Conservation (phyloP, 108 stramenopile species). For the Nitzschia sp. region DNA sequence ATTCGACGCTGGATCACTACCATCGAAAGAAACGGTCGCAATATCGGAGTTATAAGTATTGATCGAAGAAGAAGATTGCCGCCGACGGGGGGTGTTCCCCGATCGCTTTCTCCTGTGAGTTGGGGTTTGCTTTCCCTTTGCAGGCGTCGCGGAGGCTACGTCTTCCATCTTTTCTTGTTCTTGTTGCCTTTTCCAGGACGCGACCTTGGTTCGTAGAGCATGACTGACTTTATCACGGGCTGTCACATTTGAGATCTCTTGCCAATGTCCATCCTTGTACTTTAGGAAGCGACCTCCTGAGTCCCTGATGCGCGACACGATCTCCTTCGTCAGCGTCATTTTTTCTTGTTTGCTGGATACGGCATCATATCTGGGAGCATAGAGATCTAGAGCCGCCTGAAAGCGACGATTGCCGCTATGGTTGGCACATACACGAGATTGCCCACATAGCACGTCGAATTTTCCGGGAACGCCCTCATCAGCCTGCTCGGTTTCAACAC, state of each 20-base stretch:
- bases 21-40: conserved; percentile 23
- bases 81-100: neutral
- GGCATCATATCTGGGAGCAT: conserved; percentile 21
- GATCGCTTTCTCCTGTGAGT: neutral
- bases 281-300: conserved; percentile 42
- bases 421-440: conserved; percentile 38
- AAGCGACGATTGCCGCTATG: conserved; percentile 39
- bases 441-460: conserved; percentile 44
- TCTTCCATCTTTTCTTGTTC: neutral
- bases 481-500: neutral
- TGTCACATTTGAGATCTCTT: conserved; percentile 44
- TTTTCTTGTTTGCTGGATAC: conserved; percentile 47
- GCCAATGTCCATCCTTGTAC: conserved; percentile 39
- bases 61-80: conserved; percentile 1
- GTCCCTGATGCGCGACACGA: conserved; percentile 25
- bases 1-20: conserved; percentile 12
- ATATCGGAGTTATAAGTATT: conserved; percentile 11
- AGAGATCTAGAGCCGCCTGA: conserved; percentile 28
- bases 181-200: conserved; percentile 33
- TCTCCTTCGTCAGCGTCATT: conserved; percentile 49
- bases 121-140: neutral
- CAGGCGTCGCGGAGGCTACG: neutral
- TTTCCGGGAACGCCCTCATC: conserved; percentile 13
- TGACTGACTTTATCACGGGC: conserved; percentile 55
- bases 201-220: conserved; percentile 45